Conservation (phyloP, 495 filamentous ascomycete species). For the Xylaria telfairii region DNA sequence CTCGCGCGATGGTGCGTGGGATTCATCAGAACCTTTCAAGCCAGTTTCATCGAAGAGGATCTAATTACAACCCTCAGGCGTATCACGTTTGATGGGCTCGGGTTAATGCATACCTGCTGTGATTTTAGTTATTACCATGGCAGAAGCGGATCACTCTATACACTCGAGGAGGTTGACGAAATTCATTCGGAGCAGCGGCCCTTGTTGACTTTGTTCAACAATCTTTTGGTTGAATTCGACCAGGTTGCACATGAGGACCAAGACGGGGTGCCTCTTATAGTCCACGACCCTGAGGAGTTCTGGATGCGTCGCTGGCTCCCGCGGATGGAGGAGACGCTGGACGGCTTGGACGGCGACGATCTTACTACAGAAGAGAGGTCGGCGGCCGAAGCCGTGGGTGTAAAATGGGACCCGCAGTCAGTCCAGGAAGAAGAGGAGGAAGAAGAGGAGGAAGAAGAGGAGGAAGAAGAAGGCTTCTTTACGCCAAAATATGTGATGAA, state of each 20-base stretch:
- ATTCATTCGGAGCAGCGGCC: not conserved
- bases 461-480: too few relatives aligned
- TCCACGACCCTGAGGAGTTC: not conserved
- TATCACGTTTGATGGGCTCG: constrained; percentile 3
- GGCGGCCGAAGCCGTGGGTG: constrained; percentile 1
- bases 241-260: not conserved
- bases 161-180: not conserved
- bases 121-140: not conserved
- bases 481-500: too few relatives aligned
- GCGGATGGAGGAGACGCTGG: not conserved
- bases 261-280: not conserved
- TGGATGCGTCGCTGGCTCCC: constrained; percentile 15
- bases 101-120: constrained; percentile 11
- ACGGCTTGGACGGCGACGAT: not conserved
- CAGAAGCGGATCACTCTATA: not conserved
- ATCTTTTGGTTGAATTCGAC: not conserved
- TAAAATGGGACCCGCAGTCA: not conserved
- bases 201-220: not conserved
- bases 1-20: not conserved
- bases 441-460: too few relatives aligned
- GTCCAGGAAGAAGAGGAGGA: too few relatives aligned
- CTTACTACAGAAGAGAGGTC: not conserved
- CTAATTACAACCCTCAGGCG: not conserved
- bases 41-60: not conserved
- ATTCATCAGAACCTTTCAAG: not conserved